Percentiles rank a stretch among this genome's conserved stretches.
These are phyloP conservation scores for Polymyxa betae DNA, from an alignment of 208 protist species.

Conservation along the genomic window DNA sequence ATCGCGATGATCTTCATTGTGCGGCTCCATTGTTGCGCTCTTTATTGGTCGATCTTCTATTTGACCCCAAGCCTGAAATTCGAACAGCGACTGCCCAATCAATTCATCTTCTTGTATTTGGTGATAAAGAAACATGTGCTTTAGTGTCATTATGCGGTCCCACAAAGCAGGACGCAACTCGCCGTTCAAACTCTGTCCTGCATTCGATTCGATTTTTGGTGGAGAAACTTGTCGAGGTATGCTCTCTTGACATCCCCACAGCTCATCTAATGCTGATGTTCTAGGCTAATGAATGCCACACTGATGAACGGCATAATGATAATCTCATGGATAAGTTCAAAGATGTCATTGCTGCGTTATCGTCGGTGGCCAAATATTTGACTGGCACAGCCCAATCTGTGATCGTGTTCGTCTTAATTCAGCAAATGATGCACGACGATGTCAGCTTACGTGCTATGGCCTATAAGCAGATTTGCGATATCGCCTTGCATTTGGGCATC, in stretches of 20 bases:
- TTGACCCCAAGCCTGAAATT: not conserved
- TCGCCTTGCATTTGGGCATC: not conserved
- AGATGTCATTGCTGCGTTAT: not conserved
- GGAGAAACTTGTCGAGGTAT: not conserved
- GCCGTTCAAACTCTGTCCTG: not conserved
- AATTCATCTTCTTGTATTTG: not conserved
- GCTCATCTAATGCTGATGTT: not conserved
- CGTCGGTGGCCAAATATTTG: not conserved
- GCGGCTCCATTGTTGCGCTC: not conserved
- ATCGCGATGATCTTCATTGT: not conserved
- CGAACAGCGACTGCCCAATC: not conserved
- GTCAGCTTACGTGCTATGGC: slow-evolving; percentile 19
- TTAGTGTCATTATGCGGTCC: not conserved
- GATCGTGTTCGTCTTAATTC: slow-evolving; percentile 35
- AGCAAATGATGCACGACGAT: slow-evolving; percentile 23
- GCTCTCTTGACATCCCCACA: not conserved
- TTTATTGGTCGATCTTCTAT: not conserved
- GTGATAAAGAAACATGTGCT: not conserved
- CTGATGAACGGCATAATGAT: too few species aligned
- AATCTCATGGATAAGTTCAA: not conserved
- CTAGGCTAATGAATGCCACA: not conserved
- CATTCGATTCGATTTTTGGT: not conserved
- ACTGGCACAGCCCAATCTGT: not conserved
- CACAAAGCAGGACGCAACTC: not conserved
- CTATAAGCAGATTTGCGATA: not conserved